These are phyloP conservation scores for Hyphopichia buzzinii DNA, from an alignment of 1,139 yeast genomes.

Conservation along the genomic window DNA sequence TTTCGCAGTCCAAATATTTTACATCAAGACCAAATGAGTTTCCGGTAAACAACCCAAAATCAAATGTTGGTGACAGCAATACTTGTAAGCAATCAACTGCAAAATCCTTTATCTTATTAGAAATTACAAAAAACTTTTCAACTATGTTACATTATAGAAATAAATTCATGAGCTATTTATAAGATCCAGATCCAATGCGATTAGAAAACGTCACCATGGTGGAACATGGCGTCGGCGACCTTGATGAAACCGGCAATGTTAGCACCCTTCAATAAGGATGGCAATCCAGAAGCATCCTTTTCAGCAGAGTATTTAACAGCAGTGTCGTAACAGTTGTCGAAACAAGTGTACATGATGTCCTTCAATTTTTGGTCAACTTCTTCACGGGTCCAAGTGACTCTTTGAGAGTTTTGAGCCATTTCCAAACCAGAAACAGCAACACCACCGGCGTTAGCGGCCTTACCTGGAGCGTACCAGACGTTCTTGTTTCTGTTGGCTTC, in stretches of 20 bases:
- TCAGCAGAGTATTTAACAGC: slow-evolving; percentile 79
- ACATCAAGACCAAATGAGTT: too few species aligned
- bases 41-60: too few species aligned
- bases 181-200: background rate
- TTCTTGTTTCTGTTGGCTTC: slow-evolving; percentile 79
- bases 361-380: slow-evolving; percentile 86
- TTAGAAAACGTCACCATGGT: slow-evolving; percentile 85
- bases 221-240: slow-evolving; percentile 98
- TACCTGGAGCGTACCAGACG: slow-evolving; percentile 99
- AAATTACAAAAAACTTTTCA: background rate
- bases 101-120: too few species aligned
- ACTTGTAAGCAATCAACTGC: too few species aligned
- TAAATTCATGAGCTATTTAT: background rate
- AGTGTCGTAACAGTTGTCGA: slow-evolving; percentile 87
- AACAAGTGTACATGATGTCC: slow-evolving; percentile 90
- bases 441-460: slow-evolving; percentile 99
- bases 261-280: slow-evolving; percentile 97
- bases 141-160: background rate
- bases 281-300: slow-evolving; percentile 56
- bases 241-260: slow-evolving; percentile 98
- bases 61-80: too few species aligned
- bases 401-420: slow-evolving; percentile 99
- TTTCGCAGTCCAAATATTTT: too few species aligned
- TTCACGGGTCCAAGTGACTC: slow-evolving; percentile 83
- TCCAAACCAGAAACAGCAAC: slow-evolving; percentile 98